A percentile compares a stretch with the other conserved stretches of the same genome.
Evolutionary conservation across 345 rosid species (phyloP).

Genomic region (rapeseed (Brassica napus)): DNA sequence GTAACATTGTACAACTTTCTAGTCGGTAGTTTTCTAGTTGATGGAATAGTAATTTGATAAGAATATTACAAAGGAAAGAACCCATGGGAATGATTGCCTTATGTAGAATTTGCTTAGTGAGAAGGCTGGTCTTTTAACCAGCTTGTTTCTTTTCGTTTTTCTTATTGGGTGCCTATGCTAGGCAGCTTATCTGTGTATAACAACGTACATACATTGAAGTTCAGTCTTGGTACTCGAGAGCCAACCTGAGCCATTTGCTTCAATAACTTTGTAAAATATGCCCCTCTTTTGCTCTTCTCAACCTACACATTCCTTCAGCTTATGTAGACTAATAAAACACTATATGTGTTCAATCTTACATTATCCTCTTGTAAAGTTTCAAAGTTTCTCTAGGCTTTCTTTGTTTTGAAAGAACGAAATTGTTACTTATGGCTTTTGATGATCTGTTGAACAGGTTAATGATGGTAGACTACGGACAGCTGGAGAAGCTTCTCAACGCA

Average conservation of each 20-base stretch:
- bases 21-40: slow-evolving; percentile 27
- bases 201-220: slow-evolving; percentile 9
- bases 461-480: slow-evolving; percentile 86
- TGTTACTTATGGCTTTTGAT: slow-evolving; percentile 25
- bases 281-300: background rate
- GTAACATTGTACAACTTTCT: slow-evolving; percentile 13
- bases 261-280: slow-evolving; percentile 6
- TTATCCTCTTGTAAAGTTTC: slow-evolving; percentile 1
- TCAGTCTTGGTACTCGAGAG: slow-evolving; percentile 7
- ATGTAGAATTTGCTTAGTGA: slow-evolving; percentile 13
- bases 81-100: background rate
- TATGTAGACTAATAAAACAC: slow-evolving; percentile 15
- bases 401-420: slow-evolving; percentile 17
- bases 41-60: slow-evolving; percentile 5
- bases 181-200: background rate
- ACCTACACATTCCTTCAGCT: background rate
- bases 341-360: slow-evolving; percentile 13
- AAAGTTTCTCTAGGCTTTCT: background rate
- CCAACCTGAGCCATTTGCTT: slow-evolving; percentile 27
- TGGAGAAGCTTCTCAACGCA: slow-evolving; percentile 99
- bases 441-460: slow-evolving; percentile 60
- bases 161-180: background rate
- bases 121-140: slow-evolving; percentile 13
- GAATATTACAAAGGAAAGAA: background rate
- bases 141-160: background rate